These are phyloP conservation scores for Gossypium stocksii DNA, from an alignment of 345 rosid genomes.

Conservation along the genomic window DNA sequence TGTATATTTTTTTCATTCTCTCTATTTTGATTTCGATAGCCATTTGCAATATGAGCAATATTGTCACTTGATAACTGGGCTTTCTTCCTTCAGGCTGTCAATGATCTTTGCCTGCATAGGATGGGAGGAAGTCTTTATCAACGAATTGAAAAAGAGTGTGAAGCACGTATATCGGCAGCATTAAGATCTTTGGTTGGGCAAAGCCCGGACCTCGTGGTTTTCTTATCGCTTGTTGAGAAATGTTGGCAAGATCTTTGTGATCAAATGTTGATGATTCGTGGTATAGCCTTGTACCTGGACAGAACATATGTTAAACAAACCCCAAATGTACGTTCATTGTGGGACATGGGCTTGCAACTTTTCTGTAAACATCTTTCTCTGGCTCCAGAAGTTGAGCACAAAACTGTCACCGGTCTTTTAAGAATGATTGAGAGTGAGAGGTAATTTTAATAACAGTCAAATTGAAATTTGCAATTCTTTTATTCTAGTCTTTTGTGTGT, in stretches of 20 bases:
- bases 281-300: conserved; percentile 90
- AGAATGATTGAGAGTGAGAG: conserved; percentile 94
- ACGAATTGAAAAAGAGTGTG: conserved; percentile 85
- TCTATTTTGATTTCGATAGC: not conserved
- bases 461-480: not conserved
- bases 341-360: conserved; percentile 99
- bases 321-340: conserved; percentile 72
- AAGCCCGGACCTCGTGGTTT: conserved; percentile 88
- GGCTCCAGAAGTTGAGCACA: conserved; percentile 84
- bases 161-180: conserved; percentile 69
- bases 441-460: conserved; percentile 31
- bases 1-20: not conserved
- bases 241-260: conserved; percentile 97
- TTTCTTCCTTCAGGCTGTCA: conserved; percentile 65
- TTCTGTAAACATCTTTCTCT: conserved; percentile 83
- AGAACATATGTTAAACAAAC: conserved; percentile 89
- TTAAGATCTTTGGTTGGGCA: conserved; percentile 82
- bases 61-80: conserved; percentile 11
- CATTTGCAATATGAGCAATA: conserved; percentile 13
- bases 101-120: conserved; percentile 83
- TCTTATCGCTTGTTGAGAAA: conserved; percentile 81
- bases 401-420: conserved; percentile 89
- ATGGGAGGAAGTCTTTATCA: conserved; percentile 87
- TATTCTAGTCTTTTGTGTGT: not conserved
- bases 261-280: conserved; percentile 94